A percentile compares a stretch with the other conserved stretches of the same genome.
Conservation (phyloP, 768 basidiomycete genomes). For the Pulveroboletus ravenelii region DNA sequence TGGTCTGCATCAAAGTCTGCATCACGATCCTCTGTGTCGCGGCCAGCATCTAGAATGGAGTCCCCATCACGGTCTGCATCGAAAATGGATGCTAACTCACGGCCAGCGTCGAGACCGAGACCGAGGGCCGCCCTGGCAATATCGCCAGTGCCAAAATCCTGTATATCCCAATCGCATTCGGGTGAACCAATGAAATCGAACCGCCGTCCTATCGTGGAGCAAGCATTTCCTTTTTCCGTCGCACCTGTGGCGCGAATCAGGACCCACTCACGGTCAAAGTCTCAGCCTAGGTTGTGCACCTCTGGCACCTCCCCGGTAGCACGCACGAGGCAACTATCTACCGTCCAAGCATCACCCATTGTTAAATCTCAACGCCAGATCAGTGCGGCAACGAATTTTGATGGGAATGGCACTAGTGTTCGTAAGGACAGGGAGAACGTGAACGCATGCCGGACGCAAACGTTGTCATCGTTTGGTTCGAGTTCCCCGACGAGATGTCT, state of each 20-base stretch:
- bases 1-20: constrained; percentile 26
- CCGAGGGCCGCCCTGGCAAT: neutral
- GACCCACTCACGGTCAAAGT: constrained; percentile 28
- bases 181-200: neutral
- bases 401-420: neutral
- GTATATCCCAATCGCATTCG: neutral
- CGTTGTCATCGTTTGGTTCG: constrained; percentile 15
- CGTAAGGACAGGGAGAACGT: neutral
- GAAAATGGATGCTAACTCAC: constrained; percentile 12
- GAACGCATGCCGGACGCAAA: constrained; percentile 5
- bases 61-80: constrained; percentile 17
- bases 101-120: constrained; percentile 14
- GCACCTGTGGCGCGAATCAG: constrained; percentile 2
- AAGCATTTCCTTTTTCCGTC: neutral
- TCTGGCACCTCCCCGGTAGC: constrained; percentile 3
- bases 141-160: neutral
- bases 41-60: constrained; percentile 12
- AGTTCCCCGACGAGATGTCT: constrained; percentile 24
- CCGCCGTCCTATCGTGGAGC: neutral
- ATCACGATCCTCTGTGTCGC: constrained; percentile 13
- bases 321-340: constrained; percentile 26
- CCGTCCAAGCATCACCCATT: constrained; percentile 28
- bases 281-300: constrained; percentile 33
- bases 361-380: constrained; percentile 14
- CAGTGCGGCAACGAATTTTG: constrained; percentile 1